phyloP scores from a whole-genome alignment of 176 grass and related monocot genomes.

The Zea mays region Zm-B73-REFERENCE-NAM-5.0 NC_050102.1:21944001-21944500 shows the following conservation, averaged over 20 bases:
- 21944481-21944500: neutral
- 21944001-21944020: too few relatives aligned
- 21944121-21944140: neutral
- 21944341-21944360: neutral
- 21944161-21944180: neutral
- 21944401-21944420: neutral
- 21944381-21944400: neutral
- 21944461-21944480: constrained; percentile 6
- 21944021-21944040: too few relatives aligned
- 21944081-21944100: neutral
- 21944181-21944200: neutral
- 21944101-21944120: neutral
- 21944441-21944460: neutral
- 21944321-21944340: neutral
- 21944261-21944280: neutral
- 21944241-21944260: neutral
- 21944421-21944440: neutral
- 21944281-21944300: neutral
- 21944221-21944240: neutral
- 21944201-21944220: neutral
- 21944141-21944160: neutral
- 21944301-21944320: neutral
- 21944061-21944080: neutral
- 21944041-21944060: too few relatives aligned
- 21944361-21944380: too few relatives aligned